Evolutionary conservation across 2,329 filamentous ascomycete species (phyloP), one percentile per base, ranked within the genome.

Genomic region (Colletotrichum sp.): DNA sequence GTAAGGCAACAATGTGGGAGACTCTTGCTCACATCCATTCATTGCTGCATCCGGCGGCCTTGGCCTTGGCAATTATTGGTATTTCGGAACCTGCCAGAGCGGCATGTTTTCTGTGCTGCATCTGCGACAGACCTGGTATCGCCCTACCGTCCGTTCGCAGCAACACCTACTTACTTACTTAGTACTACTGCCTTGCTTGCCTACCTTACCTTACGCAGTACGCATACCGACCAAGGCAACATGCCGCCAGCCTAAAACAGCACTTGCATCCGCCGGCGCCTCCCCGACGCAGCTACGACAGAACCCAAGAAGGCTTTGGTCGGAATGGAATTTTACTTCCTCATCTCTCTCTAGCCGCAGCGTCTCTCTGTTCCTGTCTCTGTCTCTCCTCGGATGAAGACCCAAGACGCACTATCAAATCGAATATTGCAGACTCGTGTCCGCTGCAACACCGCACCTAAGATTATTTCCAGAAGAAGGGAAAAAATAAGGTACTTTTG

Each of bases 91-190:
- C 62, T 55, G 24, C 34, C 28, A n/a, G 16, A 24, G 16, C 36
- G 30, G 55, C 62, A 28, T 32, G 8, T 34, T 62, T 67, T 48
- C 64, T 67, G 24, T n/a, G 26, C 65, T 30, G 28, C 18, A 72
- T 39, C 52, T 75, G 72, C 52, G 72, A 75, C 72, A 66, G 10
- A 64, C 55, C 64, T 64, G 48, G 66, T 70, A 74, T 74, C 71
- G 71, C 34, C 67, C 59, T 62, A 55, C 71, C 62, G 68, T 75
- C 72, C 72, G 72, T 75, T 67, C 68, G 68, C 72, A 39, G 36
- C 36, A 57, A 48, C 39, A 48, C 39, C 39, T 48, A 48, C 39
- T n/a, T 48, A n/a, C 18, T 7, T 48, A 48, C 36, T 18, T 39
- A 16, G 36, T 39, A 39, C 36, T 39, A 39, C 36, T 39, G 36